phyloP scores from a whole-genome alignment of 805 yeast genomes.

The Lipomyces starkeyi region DNA sequence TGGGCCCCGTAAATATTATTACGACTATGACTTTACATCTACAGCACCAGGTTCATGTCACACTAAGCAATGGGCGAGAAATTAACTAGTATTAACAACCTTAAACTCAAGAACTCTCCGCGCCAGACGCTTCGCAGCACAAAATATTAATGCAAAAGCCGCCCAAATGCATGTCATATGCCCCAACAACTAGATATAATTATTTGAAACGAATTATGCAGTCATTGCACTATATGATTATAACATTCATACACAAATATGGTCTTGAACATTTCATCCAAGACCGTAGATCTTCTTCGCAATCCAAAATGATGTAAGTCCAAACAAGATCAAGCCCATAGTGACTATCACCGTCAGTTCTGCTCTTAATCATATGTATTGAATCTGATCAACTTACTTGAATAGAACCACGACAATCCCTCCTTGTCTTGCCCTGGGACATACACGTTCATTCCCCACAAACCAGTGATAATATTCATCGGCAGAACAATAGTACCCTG shows the following conservation, averaged over 20 bases:
- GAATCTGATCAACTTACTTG: slow-evolving; percentile 15
- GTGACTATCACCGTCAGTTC: slow-evolving; percentile 14
- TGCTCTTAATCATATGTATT: too few species aligned
- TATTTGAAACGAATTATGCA: background rate
- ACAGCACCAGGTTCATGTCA: background rate
- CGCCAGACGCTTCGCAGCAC: background rate
- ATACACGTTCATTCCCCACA: slow-evolving; percentile 98
- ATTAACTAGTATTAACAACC: too few species aligned
- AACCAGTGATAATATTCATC: slow-evolving; percentile 91
- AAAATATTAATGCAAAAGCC: background rate
- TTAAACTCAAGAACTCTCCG: background rate
- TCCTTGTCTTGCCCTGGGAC: slow-evolving; percentile 87
- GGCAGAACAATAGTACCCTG: slow-evolving; percentile 95
- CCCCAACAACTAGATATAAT: background rate
- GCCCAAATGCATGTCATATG: background rate
- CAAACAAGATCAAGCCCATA: slow-evolving; percentile 31
- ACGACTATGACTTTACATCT: background rate
- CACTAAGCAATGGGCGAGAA: background rate
- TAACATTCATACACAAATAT: background rate
- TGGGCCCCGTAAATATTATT: too few species aligned
- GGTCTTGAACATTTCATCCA: slow-evolving; percentile 4
- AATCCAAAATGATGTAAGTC: slow-evolving; percentile 19
- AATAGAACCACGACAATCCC: slow-evolving; percentile 68
- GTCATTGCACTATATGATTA: background rate
- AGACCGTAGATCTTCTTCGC: slow-evolving; percentile 33